A percentile compares a stretch with the other conserved stretches of the same genome.
These are phyloP conservation scores for Heterobasidion occidentale DNA, from an alignment of 1,284 basidiomycete genomes.

Conservation along the genomic window DNA sequence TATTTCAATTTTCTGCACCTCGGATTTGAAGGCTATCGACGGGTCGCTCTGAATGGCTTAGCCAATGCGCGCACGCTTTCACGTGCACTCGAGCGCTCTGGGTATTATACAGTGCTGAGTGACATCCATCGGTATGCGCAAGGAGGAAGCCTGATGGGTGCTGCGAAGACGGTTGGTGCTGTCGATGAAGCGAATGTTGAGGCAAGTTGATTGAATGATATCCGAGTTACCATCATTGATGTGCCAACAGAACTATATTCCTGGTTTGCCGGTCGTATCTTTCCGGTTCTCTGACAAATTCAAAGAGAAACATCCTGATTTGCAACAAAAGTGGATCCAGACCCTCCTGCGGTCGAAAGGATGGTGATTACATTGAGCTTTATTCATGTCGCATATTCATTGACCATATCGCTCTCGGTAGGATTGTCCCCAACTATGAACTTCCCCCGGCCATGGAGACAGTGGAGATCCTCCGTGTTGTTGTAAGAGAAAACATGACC, in stretches of 20 bases:
- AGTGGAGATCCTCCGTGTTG: constrained; percentile 80
- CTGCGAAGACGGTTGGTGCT: constrained; percentile 25
- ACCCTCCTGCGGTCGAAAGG: constrained; percentile 68
- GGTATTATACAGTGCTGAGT: constrained; percentile 69
- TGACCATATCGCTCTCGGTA: constrained; percentile 9
- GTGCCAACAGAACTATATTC: constrained; percentile 46
- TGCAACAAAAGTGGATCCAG: constrained; percentile 90
- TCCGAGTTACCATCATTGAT: too few species aligned
- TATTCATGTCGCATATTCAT: background rate
- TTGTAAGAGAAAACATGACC: constrained; percentile 71
- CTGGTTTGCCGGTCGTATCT: constrained; percentile 85
- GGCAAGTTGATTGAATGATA: constrained; percentile 25
- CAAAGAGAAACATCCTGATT: constrained; percentile 57
- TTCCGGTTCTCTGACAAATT: constrained; percentile 87
- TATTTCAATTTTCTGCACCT: constrained; percentile 89
- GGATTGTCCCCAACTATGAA: constrained; percentile 87
- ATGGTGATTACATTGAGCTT: constrained; percentile 41
- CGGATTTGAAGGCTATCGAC: constrained; percentile 77
- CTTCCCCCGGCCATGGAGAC: constrained; percentile 64
- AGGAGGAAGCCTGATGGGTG: constrained; percentile 20
- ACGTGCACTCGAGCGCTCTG: constrained; percentile 77
- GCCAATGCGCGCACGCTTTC: constrained; percentile 83
- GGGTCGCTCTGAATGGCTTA: constrained; percentile 69
- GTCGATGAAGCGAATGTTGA: constrained; percentile 47
- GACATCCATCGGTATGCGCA: constrained; percentile 51